Evolutionary conservation across 352 stramenopile genomes (phyloP).

Genomic region (Globisporangium orthogonon): DNA sequence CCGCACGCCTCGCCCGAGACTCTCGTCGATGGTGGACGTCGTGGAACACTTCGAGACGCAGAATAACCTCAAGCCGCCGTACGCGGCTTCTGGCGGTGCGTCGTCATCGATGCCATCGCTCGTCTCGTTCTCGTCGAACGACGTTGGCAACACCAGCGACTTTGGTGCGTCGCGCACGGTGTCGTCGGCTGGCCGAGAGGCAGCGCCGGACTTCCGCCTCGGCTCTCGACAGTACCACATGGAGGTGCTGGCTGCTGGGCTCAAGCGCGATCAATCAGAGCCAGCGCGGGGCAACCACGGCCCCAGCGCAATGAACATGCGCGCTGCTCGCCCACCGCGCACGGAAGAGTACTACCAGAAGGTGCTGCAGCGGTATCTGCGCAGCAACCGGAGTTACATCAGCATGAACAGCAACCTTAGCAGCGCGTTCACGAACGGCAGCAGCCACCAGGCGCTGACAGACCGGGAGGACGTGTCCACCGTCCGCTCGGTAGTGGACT

Average conservation of each 20-base stretch:
- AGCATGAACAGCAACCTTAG: constrained; percentile 46
- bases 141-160: constrained; percentile 26
- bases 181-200: background rate
- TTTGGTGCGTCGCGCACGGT: constrained; percentile 7
- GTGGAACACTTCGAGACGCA: constrained; percentile 51
- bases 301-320: constrained; percentile 2
- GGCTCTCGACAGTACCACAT: constrained; percentile 14
- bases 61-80: constrained; percentile 11
- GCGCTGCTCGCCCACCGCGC: constrained; percentile 18
- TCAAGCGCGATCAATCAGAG: constrained; percentile 13
- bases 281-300: constrained; percentile 4
- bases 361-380: constrained; percentile 49
- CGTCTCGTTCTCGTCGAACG: constrained; percentile 38
- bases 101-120: constrained; percentile 41
- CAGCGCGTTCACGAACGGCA: constrained; percentile 40
- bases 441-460: constrained; percentile 19
- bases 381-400: constrained; percentile 40
- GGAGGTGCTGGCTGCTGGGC: constrained; percentile 11
- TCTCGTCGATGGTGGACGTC: constrained; percentile 46
- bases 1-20: constrained; percentile 5
- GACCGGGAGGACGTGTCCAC: constrained; percentile 16
- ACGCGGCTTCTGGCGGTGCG: constrained; percentile 25
- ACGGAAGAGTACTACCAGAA: constrained; percentile 74
- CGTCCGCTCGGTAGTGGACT: constrained; percentile 7
- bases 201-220: constrained; percentile 5